phyloP scores from a whole-genome alignment of 768 basidiomycete genomes.

The Hericium rajendrae region DNA sequence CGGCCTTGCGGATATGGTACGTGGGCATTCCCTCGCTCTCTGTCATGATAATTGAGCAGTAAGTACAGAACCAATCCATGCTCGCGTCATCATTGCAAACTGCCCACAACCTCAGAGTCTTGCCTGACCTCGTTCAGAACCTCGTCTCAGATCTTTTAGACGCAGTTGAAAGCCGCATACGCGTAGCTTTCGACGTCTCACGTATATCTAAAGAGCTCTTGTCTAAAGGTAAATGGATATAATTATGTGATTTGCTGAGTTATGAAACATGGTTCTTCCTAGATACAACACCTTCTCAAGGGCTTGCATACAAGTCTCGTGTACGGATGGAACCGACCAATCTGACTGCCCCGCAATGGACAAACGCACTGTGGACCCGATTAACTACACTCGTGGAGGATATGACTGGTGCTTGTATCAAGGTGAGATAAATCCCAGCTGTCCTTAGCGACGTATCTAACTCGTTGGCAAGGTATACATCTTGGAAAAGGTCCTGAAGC shows the following conservation, averaged over 20 bases:
- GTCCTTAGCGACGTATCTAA: not conserved
- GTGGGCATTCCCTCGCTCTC: conserved; percentile 18
- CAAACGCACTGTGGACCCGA: conserved; percentile 68
- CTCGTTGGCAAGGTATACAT: conserved; percentile 64
- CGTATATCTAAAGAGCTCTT: conserved; percentile 80
- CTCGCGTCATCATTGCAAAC: conserved; percentile 93
- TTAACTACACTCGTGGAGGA: conserved; percentile 81
- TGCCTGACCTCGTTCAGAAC: conserved; percentile 74
- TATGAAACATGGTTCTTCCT: conserved; percentile 16
- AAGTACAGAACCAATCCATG: conserved; percentile 71
- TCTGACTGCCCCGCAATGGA: conserved; percentile 80
- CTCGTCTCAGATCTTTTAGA: conserved; percentile 74
- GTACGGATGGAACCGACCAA: conserved; percentile 87
- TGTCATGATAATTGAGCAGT: not conserved
- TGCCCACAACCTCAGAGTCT: conserved; percentile 81
- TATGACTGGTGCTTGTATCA: conserved; percentile 85
- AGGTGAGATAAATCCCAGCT: conserved; percentile 33
- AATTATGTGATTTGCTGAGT: not conserved
- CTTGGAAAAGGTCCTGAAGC: conserved; percentile 83
- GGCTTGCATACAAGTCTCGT: conserved; percentile 70
- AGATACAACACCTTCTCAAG: conserved; percentile 21
- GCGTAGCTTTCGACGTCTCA: conserved; percentile 74
- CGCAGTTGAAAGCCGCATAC: conserved; percentile 74
- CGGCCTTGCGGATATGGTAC: conserved; percentile 68
- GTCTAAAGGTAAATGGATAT: conserved; percentile 49